A percentile compares a stretch with the other conserved stretches of the same genome.
Conservation (phyloP, 352 stramenopile genomes). For the Phytopythium aichiense region DNA sequence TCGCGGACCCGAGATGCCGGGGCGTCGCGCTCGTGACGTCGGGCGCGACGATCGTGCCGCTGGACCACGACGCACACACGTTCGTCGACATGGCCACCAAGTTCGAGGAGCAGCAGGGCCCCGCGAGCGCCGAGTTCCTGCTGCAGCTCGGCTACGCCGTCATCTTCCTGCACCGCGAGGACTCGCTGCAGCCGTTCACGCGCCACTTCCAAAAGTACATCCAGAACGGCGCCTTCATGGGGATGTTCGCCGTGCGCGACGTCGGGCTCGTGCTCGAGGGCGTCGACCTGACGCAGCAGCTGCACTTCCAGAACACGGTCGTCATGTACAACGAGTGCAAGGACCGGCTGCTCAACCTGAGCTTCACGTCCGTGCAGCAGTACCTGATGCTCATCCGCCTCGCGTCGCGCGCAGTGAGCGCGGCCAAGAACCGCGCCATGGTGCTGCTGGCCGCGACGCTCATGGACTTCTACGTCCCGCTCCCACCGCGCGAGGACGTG, state of each 20-base stretch:
- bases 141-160: slow-evolving; percentile 77
- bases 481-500: slow-evolving; percentile 19
- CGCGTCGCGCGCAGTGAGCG: slow-evolving; percentile 47
- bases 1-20: slow-evolving; percentile 43
- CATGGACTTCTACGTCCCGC: slow-evolving; percentile 77
- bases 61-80: slow-evolving; percentile 55
- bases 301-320: slow-evolving; percentile 65
- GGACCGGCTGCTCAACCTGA: slow-evolving; percentile 65
- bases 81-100: slow-evolving; percentile 75
- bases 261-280: slow-evolving; percentile 60
- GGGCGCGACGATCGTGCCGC: slow-evolving; percentile 71
- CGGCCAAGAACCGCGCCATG: slow-evolving; percentile 56
- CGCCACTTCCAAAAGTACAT: slow-evolving; percentile 85
- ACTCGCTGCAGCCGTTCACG: slow-evolving; percentile 78
- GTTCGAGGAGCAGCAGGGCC: slow-evolving; percentile 72
- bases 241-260: slow-evolving; percentile 66
- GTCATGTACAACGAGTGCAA: slow-evolving; percentile 58
- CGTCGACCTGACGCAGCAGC: slow-evolving; percentile 55
- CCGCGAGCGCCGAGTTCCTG: slow-evolving; percentile 75
- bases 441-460: slow-evolving; percentile 73
- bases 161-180: slow-evolving; percentile 75
- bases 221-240: slow-evolving; percentile 74
- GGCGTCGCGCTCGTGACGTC: slow-evolving; percentile 81
- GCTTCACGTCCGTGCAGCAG: slow-evolving; percentile 79
- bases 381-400: slow-evolving; percentile 73